Evolutionary conservation across 805 yeast species (phyloP).

Genomic region (Ogataea ramenticola): DNA sequence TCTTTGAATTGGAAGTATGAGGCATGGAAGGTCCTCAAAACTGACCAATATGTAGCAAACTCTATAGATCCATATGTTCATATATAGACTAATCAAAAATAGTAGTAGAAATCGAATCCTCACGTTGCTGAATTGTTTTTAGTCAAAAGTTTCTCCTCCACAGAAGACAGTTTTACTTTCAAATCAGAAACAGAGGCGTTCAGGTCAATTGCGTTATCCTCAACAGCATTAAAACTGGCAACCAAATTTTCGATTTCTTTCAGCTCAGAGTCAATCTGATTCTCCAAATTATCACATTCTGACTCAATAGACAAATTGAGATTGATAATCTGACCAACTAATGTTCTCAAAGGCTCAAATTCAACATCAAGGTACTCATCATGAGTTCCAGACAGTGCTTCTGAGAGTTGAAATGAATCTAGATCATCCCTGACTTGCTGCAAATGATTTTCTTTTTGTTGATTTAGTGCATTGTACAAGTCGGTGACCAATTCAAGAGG

Average conservation of each 20-base stretch:
- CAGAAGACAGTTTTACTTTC: slow-evolving; percentile 9
- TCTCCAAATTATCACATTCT: slow-evolving; percentile 17
- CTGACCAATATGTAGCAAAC: background rate
- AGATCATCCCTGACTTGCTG: background rate
- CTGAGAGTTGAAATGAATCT: background rate
- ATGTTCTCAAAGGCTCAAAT: slow-evolving; percentile 1
- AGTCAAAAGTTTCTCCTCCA: slow-evolving; percentile 9
- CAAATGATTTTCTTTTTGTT: slow-evolving; percentile 7
- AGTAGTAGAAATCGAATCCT: background rate
- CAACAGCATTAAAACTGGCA: slow-evolving; percentile 22
- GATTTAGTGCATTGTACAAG: slow-evolving; percentile 10
- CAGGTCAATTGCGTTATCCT: slow-evolving; percentile 17
- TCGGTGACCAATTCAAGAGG: background rate
- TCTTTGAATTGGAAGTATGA: slow-evolving; percentile 85
- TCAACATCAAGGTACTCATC: background rate
- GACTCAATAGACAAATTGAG: slow-evolving; percentile 22
- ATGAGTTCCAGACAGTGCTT: background rate
- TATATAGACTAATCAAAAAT: slow-evolving; percentile 6
- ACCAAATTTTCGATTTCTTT: slow-evolving; percentile 9
- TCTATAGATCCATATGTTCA: slow-evolving; percentile 16
- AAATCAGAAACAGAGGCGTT: slow-evolving; percentile 12
- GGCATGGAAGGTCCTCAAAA: slow-evolving; percentile 41
- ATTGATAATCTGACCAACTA: slow-evolving; percentile 16
- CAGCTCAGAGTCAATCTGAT: slow-evolving; percentile 9
- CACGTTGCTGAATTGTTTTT: background rate